phyloP scores from a whole-genome alignment of 306 rosid genomes.

The Cucurbita ficifolia region DNA sequence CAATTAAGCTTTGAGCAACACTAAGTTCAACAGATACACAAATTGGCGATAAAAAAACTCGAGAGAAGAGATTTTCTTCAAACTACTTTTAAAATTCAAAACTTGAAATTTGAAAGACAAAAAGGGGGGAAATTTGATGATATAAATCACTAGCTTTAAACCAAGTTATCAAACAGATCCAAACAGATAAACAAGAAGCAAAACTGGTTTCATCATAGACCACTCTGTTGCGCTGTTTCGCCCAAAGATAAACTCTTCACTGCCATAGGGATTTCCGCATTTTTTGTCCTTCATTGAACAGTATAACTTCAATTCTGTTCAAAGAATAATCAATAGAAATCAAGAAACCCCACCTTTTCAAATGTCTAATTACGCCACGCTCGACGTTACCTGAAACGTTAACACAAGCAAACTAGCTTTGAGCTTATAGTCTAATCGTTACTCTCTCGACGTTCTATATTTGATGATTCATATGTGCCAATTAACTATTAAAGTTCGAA shows the following conservation, averaged over 20 bases:
- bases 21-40: no score
- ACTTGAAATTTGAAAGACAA: no score
- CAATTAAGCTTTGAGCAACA: no score
- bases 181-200: background rate
- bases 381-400: background rate
- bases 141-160: background rate
- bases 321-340: background rate
- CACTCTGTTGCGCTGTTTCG: background rate
- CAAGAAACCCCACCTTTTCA: background rate
- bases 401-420: background rate
- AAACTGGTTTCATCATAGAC: background rate
- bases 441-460: background rate
- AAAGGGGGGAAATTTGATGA: no score
- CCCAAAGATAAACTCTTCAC: no score
- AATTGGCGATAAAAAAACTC: no score
- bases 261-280: background rate
- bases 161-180: background rate
- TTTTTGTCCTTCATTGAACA: background rate
- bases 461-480: slow-evolving; percentile 1
- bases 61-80: no score
- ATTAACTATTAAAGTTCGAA: background rate
- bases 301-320: background rate
- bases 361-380: background rate
- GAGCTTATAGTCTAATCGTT: background rate
- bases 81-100: no score